Evolutionary conservation across 2,329 filamentous ascomycete genomes (phyloP), one percentile per base, ranked within the genome.

Genomic region (Bipolaris sorokiniana): DNA sequence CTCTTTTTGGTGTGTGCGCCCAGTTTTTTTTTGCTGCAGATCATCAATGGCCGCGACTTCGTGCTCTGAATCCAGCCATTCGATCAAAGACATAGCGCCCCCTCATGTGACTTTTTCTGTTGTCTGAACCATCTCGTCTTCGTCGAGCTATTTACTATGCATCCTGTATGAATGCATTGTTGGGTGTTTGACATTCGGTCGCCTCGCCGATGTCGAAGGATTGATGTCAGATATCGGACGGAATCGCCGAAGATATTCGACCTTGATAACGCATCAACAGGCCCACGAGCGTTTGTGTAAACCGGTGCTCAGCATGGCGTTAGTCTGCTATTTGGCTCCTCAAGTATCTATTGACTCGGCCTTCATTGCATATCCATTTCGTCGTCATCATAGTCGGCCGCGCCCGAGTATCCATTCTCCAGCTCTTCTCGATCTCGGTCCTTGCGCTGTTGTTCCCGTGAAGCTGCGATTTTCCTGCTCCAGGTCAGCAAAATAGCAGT

Each of bases 401-500:
- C 85, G 23, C 76, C 75, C 3, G 74, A 76, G 59, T 83, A 84
- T 6, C 80, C 83, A 52, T 81, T 83, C 44, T 84, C 83, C 49
- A 81, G 80, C 65, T 86, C 85, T 66, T 91, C 90, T 40, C 86
- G 86, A 70, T 95, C 90, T 63, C 90, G 86, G 69, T 97, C 92
- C 62, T 89, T 83, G 60, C 91, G 84, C 45, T 86, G 86, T 61
- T 89, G 86, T 80, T 98, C 94, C 51, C 88, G 87, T 37, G 90
- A 92, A 2, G 89, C 87, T 9, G 92, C 92, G 49, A 98, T 86
- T 80, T 87, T 93, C 69, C 92, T 86, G 61, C 40, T 52, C 10
- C 6, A 13, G 23, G 16, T 72, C 54, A 68, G 61, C 40, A 37
- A 16, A 16, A 7, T 7, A 5, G 10, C 9, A 13, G 3, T 16